Evolutionary conservation across 768 basidiomycete species (phyloP).

Genomic region (Russula abietina): DNA sequence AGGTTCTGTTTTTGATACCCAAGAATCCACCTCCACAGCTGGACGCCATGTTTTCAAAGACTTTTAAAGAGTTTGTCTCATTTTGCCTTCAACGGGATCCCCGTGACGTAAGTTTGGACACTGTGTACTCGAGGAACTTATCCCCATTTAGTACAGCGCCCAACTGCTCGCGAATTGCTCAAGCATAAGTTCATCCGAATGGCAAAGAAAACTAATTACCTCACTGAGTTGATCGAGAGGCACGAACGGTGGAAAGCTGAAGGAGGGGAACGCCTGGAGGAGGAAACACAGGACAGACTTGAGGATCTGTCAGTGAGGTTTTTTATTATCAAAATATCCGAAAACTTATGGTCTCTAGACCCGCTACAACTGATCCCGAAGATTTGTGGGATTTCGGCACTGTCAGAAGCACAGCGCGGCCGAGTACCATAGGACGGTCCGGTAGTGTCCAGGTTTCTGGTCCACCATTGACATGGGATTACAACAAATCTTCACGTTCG

Average conservation of each 20-base stretch:
- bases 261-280: conserved; percentile 69
- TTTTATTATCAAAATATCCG: neutral
- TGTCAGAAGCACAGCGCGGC: conserved; percentile 60
- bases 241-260: conserved; percentile 92
- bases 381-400: conserved; percentile 99
- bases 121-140: neutral
- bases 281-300: conserved; percentile 56
- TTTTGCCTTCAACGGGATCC: conserved; percentile 94
- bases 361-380: conserved; percentile 54
- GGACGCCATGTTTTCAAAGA: conserved; percentile 86
- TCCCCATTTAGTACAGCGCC: conserved; percentile 52
- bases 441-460: conserved; percentile 56
- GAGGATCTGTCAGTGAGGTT: conserved; percentile 54
- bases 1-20: conserved; percentile 97
- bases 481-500: conserved; percentile 44
- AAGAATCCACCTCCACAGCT: conserved; percentile 93
- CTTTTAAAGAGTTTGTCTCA: conserved; percentile 91
- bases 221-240: conserved; percentile 93
- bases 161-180: conserved; percentile 88
- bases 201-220: conserved; percentile 90
- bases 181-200: conserved; percentile 94
- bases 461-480: conserved; percentile 75
- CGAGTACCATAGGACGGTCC: conserved; percentile 59
- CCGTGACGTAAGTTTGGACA: conserved; percentile 56
- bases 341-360: conserved; percentile 34